Base-by-base conservation (phyloP, 495 filamentous ascomycete genomes). In the Daldinia bambusicola region DNA sequence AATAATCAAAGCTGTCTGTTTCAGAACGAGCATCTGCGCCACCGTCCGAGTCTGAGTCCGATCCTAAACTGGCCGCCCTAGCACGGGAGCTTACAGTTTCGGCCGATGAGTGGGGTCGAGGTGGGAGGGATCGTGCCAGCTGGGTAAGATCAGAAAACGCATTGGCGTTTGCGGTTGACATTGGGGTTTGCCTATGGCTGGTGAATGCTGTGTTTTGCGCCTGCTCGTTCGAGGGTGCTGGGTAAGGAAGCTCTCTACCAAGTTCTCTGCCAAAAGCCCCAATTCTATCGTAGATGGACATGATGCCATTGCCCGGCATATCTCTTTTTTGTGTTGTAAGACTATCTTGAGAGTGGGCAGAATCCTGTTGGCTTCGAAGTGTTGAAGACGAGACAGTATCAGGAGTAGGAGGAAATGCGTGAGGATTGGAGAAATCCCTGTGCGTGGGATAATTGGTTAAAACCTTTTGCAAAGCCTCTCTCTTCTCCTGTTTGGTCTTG, bases 311-410 rank as follows among this genome's bases (percentile, higher is more conserved):
- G 1, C 26, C 37, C 26, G 58, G 48, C n/a, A 59, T 14, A 52
- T 38, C 58, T 40, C 22, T 58, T 50, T 45, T 45, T 40, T 66
- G 67, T 38, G 55, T 67, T 38, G 26, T 18, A n/a, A 77, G 66
- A 16, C 75, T 77, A 40, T 77, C 75, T 64, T 76, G 74, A 13
- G 74, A 74, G 40, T 66, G 58, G n/a, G 70, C 66, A 12, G 55
- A 55, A 32, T 59, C 53, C 22, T 77, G 68, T 40, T 74, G 75
- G 32, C 72, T 76, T 26, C 78, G 78, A 37, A 88, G 77, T 0
- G 84, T 85, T 13, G 80, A 81, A 2, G 84, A 85, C 5, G 84
- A 83, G 20, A 88, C 79, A 0, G 85, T 88, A 67, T 88, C 85
- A 0, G 85, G 85, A 2, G 85, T 87, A 8, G 85, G 85, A 43